These are phyloP conservation scores for Phytophthora sansomeana DNA, from an alignment of 352 stramenopile genomes.

Conservation along the genomic window DNA sequence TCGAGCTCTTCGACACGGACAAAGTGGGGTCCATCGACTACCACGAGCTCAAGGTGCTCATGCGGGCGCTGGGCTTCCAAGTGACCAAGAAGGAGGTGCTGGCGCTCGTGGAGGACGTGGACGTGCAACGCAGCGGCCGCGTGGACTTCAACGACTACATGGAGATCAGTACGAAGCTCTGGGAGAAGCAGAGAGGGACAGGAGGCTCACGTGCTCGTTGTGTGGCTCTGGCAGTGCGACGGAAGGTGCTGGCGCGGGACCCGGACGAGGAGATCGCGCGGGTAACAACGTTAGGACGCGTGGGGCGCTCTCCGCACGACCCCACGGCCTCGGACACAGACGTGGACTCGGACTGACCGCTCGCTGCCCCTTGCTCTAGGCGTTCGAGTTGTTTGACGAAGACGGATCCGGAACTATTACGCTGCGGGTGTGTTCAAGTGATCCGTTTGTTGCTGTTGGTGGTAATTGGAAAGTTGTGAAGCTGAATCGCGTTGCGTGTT, in stretches of 20 bases:
- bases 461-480: conserved; percentile 18
- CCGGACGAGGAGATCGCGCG: conserved; percentile 94
- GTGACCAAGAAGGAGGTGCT: conserved; percentile 92
- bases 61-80: conserved; percentile 93
- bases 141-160: conserved; percentile 93
- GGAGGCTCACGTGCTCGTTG: neutral
- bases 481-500: conserved; percentile 24
- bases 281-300: conserved; percentile 31
- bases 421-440: conserved; percentile 56
- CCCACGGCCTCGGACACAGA: conserved; percentile 25
- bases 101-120: conserved; percentile 90
- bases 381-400: conserved; percentile 96
- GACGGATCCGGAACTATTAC: conserved; percentile 91
- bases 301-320: conserved; percentile 28
- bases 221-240: conserved; percentile 58
- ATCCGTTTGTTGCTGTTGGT: conserved; percentile 15
- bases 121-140: conserved; percentile 83
- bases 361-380: conserved; percentile 43
- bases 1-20: conserved; percentile 94
- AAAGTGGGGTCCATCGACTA: conserved; percentile 92
- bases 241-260: conserved; percentile 86
- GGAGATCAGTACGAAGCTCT: conserved; percentile 84
- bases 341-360: conserved; percentile 30
- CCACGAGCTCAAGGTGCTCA: conserved; percentile 95
- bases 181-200: neutral